Percentiles rank a stretch among this genome's conserved stretches.
phyloP scores from a whole-genome alignment of 495 filamentous ascomycete genomes.

The Penicillium ucsense region DNA sequence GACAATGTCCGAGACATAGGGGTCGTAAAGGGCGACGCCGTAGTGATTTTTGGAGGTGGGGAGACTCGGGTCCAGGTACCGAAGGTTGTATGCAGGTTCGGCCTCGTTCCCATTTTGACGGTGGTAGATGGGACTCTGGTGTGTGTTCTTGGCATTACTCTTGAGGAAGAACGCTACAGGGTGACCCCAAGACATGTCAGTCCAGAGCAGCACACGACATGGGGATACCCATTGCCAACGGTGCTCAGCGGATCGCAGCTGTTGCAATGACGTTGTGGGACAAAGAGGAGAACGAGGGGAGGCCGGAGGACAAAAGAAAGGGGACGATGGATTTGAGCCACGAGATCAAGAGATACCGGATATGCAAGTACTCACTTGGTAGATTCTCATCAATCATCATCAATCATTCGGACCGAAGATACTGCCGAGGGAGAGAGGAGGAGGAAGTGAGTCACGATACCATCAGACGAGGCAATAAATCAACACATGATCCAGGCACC shows the following conservation, averaged over 20 bases:
- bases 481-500: too few relatives aligned
- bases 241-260: slow-evolving; percentile 12
- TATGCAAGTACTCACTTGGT: slow-evolving; percentile 48
- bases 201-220: too few relatives aligned
- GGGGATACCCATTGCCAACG: too few relatives aligned
- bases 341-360: too few relatives aligned
- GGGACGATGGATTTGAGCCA: background rate
- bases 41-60: slow-evolving; percentile 73
- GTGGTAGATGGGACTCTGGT: slow-evolving; percentile 57
- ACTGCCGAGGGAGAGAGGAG: background rate
- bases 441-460: background rate
- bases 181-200: too few relatives aligned
- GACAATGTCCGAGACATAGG: slow-evolving; percentile 68
- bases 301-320: background rate
- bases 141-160: slow-evolving; percentile 35
- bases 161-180: slow-evolving; percentile 55
- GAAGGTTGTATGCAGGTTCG: slow-evolving; percentile 64
- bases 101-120: slow-evolving; percentile 74
- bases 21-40: slow-evolving; percentile 74
- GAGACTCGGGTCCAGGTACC: slow-evolving; percentile 59
- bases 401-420: background rate
- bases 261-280: slow-evolving; percentile 16
- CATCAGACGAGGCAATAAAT: too few relatives aligned
- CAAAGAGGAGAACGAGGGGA: background rate
- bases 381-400: slow-evolving; percentile 92